Percentiles rank a stretch among this genome's conserved stretches.
Evolutionary conservation across 2,329 filamentous ascomycete species (phyloP).

Genomic region (Fusarium aywerte): DNA sequence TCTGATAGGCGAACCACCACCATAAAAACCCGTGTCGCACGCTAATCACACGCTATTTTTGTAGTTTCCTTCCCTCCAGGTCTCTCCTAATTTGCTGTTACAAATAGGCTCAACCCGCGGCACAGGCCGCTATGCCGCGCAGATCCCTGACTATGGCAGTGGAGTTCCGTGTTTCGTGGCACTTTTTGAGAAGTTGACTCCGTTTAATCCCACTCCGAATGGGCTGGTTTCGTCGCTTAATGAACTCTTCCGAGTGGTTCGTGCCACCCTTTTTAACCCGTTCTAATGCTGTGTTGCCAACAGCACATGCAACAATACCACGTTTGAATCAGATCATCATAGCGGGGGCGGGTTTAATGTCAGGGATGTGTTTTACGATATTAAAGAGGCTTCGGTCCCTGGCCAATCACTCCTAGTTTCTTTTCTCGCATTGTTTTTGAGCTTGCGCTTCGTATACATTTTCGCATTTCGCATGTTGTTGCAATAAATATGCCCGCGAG

Average conservation of each 20-base stretch:
- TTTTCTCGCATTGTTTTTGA: background rate
- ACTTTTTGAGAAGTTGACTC: background rate
- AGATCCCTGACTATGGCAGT: background rate
- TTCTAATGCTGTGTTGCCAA: background rate
- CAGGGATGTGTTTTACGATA: background rate
- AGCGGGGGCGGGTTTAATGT: background rate
- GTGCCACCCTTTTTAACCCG: background rate
- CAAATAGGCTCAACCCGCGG: background rate
- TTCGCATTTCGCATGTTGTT: background rate
- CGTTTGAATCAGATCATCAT: slow-evolving; percentile 12
- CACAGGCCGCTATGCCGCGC: background rate
- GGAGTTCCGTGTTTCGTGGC: slow-evolving; percentile 8
- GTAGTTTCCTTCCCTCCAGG: background rate
- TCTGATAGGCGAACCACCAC: background rate
- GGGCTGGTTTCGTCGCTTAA: slow-evolving; percentile 8
- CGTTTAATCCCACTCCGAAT: slow-evolving; percentile 5
- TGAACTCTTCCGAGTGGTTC: background rate
- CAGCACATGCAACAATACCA: background rate
- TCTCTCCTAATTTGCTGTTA: background rate
- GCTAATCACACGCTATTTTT: too few relatives aligned
- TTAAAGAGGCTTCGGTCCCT: slow-evolving; percentile 1
- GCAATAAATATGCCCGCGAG: background rate
- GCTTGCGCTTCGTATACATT: background rate
- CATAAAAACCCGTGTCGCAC: background rate
- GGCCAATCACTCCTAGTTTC: background rate